Evolutionary conservation across 257 asterid species (phyloP).

Genomic region (Thymus quinquecostatus): DNA sequence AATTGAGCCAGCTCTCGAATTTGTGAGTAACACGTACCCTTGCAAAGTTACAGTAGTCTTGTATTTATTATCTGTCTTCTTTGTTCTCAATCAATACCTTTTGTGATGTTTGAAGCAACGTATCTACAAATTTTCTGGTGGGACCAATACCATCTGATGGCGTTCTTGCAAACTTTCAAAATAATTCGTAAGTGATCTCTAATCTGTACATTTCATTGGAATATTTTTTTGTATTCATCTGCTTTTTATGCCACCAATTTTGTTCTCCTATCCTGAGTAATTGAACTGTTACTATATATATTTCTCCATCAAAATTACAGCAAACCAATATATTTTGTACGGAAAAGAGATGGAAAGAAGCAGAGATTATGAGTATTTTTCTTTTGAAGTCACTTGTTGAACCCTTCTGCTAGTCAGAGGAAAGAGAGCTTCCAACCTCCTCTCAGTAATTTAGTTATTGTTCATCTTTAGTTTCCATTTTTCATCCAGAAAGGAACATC

Average conservation of each 20-base stretch:
- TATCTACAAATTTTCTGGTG: conserved; percentile 90
- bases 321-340: not conserved
- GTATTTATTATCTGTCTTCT: conserved; percentile 22
- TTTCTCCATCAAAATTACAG: not conserved
- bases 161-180: conserved; percentile 67
- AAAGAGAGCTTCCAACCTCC: conserved; percentile 15
- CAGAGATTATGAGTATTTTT: not conserved
- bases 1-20: conserved; percentile 62
- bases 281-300: conserved; percentile 12
- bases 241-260: conserved; percentile 22
- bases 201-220: not conserved
- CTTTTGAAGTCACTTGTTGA: conserved; percentile 7
- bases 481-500: conserved; percentile 1
- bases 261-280: conserved; percentile 13
- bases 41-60: conserved; percentile 22
- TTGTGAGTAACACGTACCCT: conserved; percentile 64
- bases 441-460: not conserved
- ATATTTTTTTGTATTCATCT: conserved; percentile 20
- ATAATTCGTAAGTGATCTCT: conserved; percentile 70
- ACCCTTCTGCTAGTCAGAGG: conserved; percentile 3
- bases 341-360: not conserved
- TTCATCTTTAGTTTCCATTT: conserved; percentile 10
- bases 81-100: conserved; percentile 34
- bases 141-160: conserved; percentile 91
- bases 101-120: conserved; percentile 69